These are phyloP conservation scores for Alisma plantagoaquatica DNA, from an alignment of 106 monocot genomes.

Conservation along the genomic window DNA sequence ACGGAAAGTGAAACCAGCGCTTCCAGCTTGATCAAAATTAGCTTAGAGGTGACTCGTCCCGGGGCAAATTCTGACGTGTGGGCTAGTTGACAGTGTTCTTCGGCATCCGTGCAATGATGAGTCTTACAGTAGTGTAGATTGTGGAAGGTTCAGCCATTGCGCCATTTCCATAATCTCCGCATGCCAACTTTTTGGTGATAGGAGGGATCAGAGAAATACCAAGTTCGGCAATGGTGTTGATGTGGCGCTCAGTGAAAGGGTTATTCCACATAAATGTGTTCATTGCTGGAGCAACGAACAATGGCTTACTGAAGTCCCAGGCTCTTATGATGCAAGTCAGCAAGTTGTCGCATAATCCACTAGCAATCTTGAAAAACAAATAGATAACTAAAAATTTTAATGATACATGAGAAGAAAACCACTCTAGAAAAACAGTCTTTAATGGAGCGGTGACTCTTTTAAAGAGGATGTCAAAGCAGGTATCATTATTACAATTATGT, in stretches of 20 bases:
- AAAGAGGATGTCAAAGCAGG: too few species aligned
- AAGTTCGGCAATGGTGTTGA: constrained; percentile 37
- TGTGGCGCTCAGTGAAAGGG: constrained; percentile 66
- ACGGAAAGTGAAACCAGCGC: too few species aligned
- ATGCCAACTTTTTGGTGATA: constrained; percentile 69
- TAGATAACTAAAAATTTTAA: background rate
- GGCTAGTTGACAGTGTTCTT: too few species aligned
- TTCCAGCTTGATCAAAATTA: too few species aligned
- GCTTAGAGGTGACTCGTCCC: too few species aligned
- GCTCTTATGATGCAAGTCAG: constrained; percentile 86
- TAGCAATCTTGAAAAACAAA: constrained; percentile 57
- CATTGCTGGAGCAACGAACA: constrained; percentile 94
- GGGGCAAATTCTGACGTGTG: too few species aligned
- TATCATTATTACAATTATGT: too few species aligned
- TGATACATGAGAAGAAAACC: constrained; percentile 1
- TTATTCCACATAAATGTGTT: constrained; percentile 99
- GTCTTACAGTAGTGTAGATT: constrained; percentile 45
- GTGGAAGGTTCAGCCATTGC: constrained; percentile 95
- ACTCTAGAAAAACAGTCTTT: too few species aligned
- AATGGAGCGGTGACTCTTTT: too few species aligned
- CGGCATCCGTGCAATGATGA: too few species aligned
- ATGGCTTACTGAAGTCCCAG: constrained; percentile 85
- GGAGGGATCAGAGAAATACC: constrained; percentile 64
- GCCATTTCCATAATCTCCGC: constrained; percentile 91
- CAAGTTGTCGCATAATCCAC: constrained; percentile 89